Evolutionary conservation across 1,139 yeast species (phyloP).

Genomic region (Geotrichum australiense): DNA sequence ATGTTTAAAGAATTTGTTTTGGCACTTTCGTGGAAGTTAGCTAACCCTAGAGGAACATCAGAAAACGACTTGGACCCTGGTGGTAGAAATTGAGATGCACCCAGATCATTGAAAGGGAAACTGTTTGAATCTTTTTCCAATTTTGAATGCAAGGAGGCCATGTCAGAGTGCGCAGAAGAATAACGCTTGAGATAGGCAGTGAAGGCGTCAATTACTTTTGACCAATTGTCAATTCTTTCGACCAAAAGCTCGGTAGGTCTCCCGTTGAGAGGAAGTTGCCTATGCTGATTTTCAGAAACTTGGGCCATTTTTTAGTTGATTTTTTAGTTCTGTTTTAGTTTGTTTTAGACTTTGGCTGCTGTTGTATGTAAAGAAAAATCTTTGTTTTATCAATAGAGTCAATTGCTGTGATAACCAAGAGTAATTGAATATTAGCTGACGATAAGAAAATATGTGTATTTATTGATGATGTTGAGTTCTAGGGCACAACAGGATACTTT

Average conservation of each 20-base stretch:
- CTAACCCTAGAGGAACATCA: conserved; percentile 66
- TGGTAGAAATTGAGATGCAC: conserved; percentile 46
- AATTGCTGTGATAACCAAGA: too few relatives aligned
- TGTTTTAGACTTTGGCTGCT: too few relatives aligned
- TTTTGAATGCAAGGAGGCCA: conserved; percentile 60
- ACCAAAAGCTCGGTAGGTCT: conserved; percentile 89
- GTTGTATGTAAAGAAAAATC: too few relatives aligned
- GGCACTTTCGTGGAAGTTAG: conserved; percentile 65
- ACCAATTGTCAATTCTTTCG: conserved; percentile 77
- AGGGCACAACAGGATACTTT: too few relatives aligned
- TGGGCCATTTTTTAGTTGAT: neutral
- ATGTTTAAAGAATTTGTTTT: conserved; percentile 60
- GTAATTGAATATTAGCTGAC: too few relatives aligned
- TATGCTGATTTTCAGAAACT: neutral
- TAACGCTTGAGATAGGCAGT: conserved; percentile 70
- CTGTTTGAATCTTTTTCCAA: conserved; percentile 67
- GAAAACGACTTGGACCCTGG: conserved; percentile 75
- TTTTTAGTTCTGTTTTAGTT: too few relatives aligned
- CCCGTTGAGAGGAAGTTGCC: conserved; percentile 43
- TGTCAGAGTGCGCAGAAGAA: conserved; percentile 78
- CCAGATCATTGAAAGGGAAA: conserved; percentile 42
- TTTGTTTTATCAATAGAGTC: too few relatives aligned
- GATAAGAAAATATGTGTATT: too few relatives aligned
- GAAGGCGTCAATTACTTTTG: conserved; percentile 66
- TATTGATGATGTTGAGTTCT: too few relatives aligned